Base-by-base conservation (phyloP, 208 protist genomes). In the Phytomonas sp. region DNA sequence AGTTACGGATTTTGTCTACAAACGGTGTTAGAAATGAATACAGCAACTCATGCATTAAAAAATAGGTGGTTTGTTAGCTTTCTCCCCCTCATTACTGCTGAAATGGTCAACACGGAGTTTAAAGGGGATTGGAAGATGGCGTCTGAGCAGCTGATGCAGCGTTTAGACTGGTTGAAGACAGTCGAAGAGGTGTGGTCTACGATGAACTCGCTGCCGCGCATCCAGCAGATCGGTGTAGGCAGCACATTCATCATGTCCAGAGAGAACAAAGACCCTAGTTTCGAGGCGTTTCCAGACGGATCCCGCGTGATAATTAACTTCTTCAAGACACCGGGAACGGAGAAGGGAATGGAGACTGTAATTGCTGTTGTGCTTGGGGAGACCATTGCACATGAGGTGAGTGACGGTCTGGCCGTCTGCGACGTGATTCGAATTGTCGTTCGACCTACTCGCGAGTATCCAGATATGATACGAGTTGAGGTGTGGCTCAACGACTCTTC, bases 121-220 rank as follows among this genome's bases (percentile, higher is more conserved):
- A 89, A 91, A 36, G 87, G 87, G 29, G 87, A 96, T 78, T 96
- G 91, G 88, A 85, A 90, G n/a, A 60, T 84, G n/a, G 91, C 88
- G 1, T 71, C 86, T 32, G 77, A 88, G 76, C 76, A 86, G 60
- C 75, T 82, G 17, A 82, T 84, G 62, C 84, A 91, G 74, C 80
- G 77, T 32, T 79, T 96, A 33, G 91, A 96, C 79, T 94, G 84
- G 75, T 78, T 96, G 43, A 85, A 76, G 15, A 88, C 83, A 30
- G 88, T 96, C 34, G 88, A 96, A 72, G 91, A 96, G 79, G 72
- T 94, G 29, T 96, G 91, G 88, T 96, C 91, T 9, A 94, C 88
- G 11, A 80, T 96, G 30, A 96, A 96, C 68, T 96, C 91, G 30
- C 79, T 96, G 8, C 91, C 91, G 0, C 87, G 86, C 60, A 75